Base-by-base conservation (phyloP, 2,329 filamentous ascomycete species). In the Pyricularia sp. region DNA sequence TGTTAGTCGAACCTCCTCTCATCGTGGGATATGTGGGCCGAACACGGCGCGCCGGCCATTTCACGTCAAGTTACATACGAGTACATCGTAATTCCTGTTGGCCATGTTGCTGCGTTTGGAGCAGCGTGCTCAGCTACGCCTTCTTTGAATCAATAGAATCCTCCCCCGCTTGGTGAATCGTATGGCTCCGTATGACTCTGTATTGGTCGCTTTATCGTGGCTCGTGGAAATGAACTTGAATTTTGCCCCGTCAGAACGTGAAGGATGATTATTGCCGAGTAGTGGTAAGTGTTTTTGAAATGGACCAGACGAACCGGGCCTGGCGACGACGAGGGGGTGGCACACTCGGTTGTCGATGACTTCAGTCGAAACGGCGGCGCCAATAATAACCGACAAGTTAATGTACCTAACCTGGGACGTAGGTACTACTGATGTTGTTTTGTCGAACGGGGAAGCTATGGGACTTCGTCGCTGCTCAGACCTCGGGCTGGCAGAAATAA, bases 51-150 rank as follows among this genome's bases (percentile, higher is more conserved):
- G 17, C 20, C 42, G 42, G 17, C 42, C 42, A n/a, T 6, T 50
- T 50, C 17, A n/a, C 42, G 14, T n/a, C 42, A 50, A 50, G 42
- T 50, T 50, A 50, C 70, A 26, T 67, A 98, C 94, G 82, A 99
- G 86, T 82, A 98, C 98, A 82, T 99, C 95, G 83, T 99, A 99
- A 85, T 99, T 99, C 82, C 95, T 90, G 85, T 94, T 96, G 81
- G 92, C 93, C 77, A 63, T 63, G 26, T 3, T 63, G 23, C 59
- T 63, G 59, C 59, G 59, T 63, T 63, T 26, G 9, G 59, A 30
- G 59, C 59, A 63, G 59, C 59, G 25, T 63, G 59, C 59, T 63
- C 59, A 28, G 59, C 59, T 63, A 4, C 59, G 59, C 59, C 59
- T 63, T 63, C n/a, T 63, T 63, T 63, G 3, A 28, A 28, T 26